Conservation (phyloP, 306 rosid species). For the Cyamopsis tetragonoloba region DNA sequence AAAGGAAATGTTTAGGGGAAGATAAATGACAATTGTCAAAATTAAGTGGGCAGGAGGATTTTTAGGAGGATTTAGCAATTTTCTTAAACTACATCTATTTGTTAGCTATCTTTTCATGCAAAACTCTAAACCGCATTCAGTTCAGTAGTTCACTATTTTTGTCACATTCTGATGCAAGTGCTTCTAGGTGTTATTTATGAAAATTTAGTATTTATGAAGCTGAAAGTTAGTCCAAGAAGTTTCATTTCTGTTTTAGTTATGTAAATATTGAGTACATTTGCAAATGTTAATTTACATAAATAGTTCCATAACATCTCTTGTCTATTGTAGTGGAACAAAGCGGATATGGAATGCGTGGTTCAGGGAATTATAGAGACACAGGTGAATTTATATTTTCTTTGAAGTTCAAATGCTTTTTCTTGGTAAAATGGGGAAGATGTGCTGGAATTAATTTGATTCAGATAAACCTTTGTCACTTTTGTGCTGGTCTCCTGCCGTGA, state of each 20-base stretch:
- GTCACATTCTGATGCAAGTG: no score
- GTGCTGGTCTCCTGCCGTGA: background rate
- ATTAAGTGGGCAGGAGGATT: no score
- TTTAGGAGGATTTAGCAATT: no score
- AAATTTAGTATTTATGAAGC: background rate
- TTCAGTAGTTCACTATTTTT: no score
- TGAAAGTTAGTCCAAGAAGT: background rate
- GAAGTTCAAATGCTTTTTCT: background rate
- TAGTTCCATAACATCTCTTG: background rate
- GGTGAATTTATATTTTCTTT: slow-evolving; percentile 32
- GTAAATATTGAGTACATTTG: background rate
- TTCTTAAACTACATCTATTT: no score
- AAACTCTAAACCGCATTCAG: no score
- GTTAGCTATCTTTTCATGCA: no score
- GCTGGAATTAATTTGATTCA: background rate
- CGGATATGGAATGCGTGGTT: slow-evolving; percentile 82
- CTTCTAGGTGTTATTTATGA: no score
- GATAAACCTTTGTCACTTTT: background rate
- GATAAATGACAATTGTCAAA: no score
- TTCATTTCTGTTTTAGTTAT: background rate
- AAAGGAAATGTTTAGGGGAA: no score
- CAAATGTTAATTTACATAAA: background rate
- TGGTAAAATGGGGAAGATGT: background rate
- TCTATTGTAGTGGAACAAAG: slow-evolving; percentile 14
- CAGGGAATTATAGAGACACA: slow-evolving; percentile 93